A percentile compares a stretch with the other conserved stretches of the same genome.
These are phyloP conservation scores for Paramyrothecium roridum DNA, from an alignment of 2,329 filamentous ascomycete species.

Conservation along the genomic window DNA sequence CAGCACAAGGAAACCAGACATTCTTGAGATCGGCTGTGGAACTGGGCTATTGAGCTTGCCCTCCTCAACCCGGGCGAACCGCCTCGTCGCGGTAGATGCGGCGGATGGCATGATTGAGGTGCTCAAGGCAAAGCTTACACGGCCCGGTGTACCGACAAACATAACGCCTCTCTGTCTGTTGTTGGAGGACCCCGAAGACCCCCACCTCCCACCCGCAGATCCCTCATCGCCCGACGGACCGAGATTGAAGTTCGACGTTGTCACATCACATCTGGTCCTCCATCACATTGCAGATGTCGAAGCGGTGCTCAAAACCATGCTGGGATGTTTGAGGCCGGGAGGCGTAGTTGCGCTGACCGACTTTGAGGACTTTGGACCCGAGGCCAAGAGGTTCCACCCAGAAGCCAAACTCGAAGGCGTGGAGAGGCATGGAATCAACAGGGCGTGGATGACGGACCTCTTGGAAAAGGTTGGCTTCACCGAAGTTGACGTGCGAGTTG, in stretches of 20 bases:
- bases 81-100: slow-evolving; percentile 50
- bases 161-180: slow-evolving; percentile 42
- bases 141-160: slow-evolving; percentile 29
- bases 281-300: slow-evolving; percentile 50
- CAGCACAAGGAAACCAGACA: slow-evolving; percentile 20
- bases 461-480: slow-evolving; percentile 33
- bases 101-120: slow-evolving; percentile 53
- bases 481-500: slow-evolving; percentile 42
- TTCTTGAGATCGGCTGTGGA: slow-evolving; percentile 56
- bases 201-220: slow-evolving; percentile 31
- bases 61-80: slow-evolving; percentile 43
- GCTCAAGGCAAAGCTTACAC: slow-evolving; percentile 39
- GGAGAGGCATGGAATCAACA: slow-evolving; percentile 48
- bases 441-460: slow-evolving; percentile 33
- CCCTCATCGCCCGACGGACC: slow-evolving; percentile 18
- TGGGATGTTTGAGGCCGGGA: slow-evolving; percentile 41
- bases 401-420: slow-evolving; percentile 49
- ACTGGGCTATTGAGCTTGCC: slow-evolving; percentile 51
- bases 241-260: slow-evolving; percentile 44
- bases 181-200: slow-evolving; percentile 47
- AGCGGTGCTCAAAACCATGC: slow-evolving; percentile 39
- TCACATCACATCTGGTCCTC: slow-evolving; percentile 50
- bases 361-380: slow-evolving; percentile 53
- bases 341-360: slow-evolving; percentile 52
- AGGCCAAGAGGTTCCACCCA: slow-evolving; percentile 50